A percentile compares a stretch with the other conserved stretches of the same genome.
Conservation (phyloP, 2,329 filamentous ascomycete genomes). For the Elsinoe perseae region DNA sequence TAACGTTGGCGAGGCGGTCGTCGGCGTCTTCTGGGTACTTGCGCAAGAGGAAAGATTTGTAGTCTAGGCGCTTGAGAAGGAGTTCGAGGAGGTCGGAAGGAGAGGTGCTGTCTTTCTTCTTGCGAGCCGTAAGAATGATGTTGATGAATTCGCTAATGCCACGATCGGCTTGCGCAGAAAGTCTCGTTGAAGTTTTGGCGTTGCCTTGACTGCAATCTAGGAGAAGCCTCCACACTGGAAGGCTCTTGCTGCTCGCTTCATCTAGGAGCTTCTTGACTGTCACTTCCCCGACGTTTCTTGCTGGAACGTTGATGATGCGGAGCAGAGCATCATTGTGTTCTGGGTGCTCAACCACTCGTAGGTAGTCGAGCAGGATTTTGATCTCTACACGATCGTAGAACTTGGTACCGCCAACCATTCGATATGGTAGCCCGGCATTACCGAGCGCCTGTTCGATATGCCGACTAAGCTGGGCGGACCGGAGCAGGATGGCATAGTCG, state of each 20-base stretch:
- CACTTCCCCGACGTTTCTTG: constrained; percentile 69
- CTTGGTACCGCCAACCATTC: constrained; percentile 82
- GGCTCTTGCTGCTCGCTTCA: constrained; percentile 62
- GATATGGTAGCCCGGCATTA: constrained; percentile 74
- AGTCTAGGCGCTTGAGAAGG: constrained; percentile 58
- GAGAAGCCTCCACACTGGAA: constrained; percentile 70
- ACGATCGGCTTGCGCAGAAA: constrained; percentile 49
- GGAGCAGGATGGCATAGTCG: constrained; percentile 80
- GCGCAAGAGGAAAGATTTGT: constrained; percentile 64
- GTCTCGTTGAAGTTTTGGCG: constrained; percentile 43
- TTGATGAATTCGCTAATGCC: constrained; percentile 53
- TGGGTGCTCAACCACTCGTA: constrained; percentile 75
- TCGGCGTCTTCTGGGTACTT: constrained; percentile 69
- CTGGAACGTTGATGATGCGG: constrained; percentile 76
- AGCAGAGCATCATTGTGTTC: constrained; percentile 80
- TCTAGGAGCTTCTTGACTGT: constrained; percentile 67
- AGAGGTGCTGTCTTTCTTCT: constrained; percentile 39
- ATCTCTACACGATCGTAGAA: constrained; percentile 92
- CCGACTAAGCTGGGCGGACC: constrained; percentile 73
- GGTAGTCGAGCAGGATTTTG: constrained; percentile 78
- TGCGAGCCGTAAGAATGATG: constrained; percentile 50
- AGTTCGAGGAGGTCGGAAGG: constrained; percentile 47
- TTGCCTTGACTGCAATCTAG: constrained; percentile 50
- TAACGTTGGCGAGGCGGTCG: constrained; percentile 75
- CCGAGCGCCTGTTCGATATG: constrained; percentile 79